Evolutionary conservation across 805 yeast species (phyloP).

Genomic region (Scheffersomyces stipitis): DNA sequence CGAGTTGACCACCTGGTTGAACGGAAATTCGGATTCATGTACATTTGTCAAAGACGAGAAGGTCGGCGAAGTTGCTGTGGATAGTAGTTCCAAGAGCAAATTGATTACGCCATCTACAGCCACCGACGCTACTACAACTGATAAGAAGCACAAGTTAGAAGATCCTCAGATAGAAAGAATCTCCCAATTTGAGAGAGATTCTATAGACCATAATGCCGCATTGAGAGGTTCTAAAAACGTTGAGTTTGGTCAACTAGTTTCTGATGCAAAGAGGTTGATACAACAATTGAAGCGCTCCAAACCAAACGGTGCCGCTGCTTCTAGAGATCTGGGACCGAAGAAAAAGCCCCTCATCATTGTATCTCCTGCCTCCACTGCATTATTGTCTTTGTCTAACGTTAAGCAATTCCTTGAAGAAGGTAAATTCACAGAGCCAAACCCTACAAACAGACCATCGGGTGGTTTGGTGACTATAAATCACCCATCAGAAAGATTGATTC

Average conservation of each 20-base stretch:
- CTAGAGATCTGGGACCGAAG: constrained; percentile 17
- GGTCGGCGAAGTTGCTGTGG: constrained; percentile 1
- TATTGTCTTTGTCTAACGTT: constrained; percentile 39
- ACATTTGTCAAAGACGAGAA: constrained; percentile 44
- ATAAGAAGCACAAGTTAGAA: constrained; percentile 13
- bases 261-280: constrained; percentile 63
- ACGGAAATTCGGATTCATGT: constrained; percentile 63
- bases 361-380: constrained; percentile 46
- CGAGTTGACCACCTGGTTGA: constrained; percentile 79
- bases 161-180: constrained; percentile 55
- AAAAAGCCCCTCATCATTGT: constrained; percentile 45
- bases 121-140: constrained; percentile 1
- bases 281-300: constrained; percentile 43
- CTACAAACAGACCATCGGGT: constrained; percentile 29
- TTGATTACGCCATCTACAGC: neutral
- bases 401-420: constrained; percentile 66
- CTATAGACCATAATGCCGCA: constrained; percentile 59
- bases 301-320: constrained; percentile 53
- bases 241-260: constrained; percentile 65
- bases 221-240: constrained; percentile 66
- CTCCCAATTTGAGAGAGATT: constrained; percentile 46
- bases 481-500: constrained; percentile 48
- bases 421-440: constrained; percentile 53
- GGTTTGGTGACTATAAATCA: constrained; percentile 54
- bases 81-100: neutral